phyloP scores from a whole-genome alignment of 768 basidiomycete genomes.

The Hemileccinum impolitum region DNA sequence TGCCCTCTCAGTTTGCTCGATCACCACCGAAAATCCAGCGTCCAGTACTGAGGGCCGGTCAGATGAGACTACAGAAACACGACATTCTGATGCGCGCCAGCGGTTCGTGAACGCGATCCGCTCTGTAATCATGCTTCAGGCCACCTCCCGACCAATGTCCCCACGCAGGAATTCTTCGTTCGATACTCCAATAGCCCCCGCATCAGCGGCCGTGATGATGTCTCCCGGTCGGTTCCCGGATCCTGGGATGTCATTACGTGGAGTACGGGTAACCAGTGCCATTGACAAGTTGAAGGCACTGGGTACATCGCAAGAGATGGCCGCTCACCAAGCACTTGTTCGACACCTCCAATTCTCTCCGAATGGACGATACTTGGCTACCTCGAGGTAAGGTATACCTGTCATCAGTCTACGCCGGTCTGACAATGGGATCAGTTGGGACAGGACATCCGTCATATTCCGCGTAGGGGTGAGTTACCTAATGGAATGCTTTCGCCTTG shows the following conservation, averaged over 20 bases:
- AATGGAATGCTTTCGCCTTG: constrained; percentile 5
- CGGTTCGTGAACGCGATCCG: constrained; percentile 44
- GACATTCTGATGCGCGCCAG: constrained; percentile 29
- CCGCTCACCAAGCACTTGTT: constrained; percentile 48
- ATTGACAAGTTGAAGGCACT: constrained; percentile 42
- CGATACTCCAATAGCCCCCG: constrained; percentile 22
- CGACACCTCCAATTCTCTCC: constrained; percentile 56
- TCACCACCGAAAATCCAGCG: constrained; percentile 24
- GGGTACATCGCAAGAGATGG: constrained; percentile 39
- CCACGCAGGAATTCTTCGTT: constrained; percentile 31
- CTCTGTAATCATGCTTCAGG: constrained; percentile 44
- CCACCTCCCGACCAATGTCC: constrained; percentile 29
- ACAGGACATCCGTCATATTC: constrained; percentile 49
- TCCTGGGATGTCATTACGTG: constrained; percentile 34
- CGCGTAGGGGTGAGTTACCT: constrained; percentile 41
- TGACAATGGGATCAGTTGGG: constrained; percentile 38
- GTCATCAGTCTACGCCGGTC: background rate
- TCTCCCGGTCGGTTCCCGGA: constrained; percentile 33
- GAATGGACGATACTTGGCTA: constrained; percentile 50
- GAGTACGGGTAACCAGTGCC: constrained; percentile 38
- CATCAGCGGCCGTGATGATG: constrained; percentile 22
- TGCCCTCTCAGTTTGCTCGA: constrained; percentile 25
- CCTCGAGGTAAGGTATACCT: constrained; percentile 41
- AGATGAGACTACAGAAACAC: constrained; percentile 25
- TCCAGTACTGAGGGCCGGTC: constrained; percentile 26